Conservation (phyloP, 768 basidiomycete species). For the Boletus rubroflammeus region DNA sequence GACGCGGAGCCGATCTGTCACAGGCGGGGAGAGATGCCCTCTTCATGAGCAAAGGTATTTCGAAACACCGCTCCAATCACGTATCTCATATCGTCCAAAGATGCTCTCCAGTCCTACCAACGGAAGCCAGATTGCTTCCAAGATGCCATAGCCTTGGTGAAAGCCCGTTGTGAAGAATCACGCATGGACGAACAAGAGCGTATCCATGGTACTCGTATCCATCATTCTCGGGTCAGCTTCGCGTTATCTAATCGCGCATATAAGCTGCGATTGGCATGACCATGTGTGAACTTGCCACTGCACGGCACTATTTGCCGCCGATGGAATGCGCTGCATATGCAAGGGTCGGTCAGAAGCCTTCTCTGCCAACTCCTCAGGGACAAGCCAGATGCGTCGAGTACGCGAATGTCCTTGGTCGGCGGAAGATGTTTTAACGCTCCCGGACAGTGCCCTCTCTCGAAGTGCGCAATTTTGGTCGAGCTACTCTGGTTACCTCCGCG, state of each 20-base stretch:
- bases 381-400: slow-evolving; percentile 55
- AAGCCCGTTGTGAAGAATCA: slow-evolving; percentile 48
- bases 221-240: not conserved
- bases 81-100: slow-evolving; percentile 28
- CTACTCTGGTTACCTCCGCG: slow-evolving; percentile 79
- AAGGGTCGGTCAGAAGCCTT: not conserved
- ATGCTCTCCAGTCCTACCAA: slow-evolving; percentile 40
- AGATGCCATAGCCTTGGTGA: slow-evolving; percentile 46
- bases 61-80: slow-evolving; percentile 2
- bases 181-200: slow-evolving; percentile 60
- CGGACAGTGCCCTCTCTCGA: slow-evolving; percentile 60
- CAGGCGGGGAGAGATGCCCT: slow-evolving; percentile 18
- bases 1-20: slow-evolving; percentile 17
- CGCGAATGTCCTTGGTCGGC: slow-evolving; percentile 9
- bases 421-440: slow-evolving; percentile 1
- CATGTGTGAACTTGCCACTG: slow-evolving; percentile 75
- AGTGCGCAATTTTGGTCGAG: slow-evolving; percentile 85
- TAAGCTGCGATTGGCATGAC: slow-evolving; percentile 76
- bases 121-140: slow-evolving; percentile 64
- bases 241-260: slow-evolving; percentile 21
- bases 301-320: slow-evolving; percentile 61
- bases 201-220: slow-evolving; percentile 46
- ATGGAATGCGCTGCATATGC: slow-evolving; percentile 50
- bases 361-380: slow-evolving; percentile 11
- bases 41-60: slow-evolving; percentile 15